These are phyloP conservation scores for Phytopythium cucurbitacearum DNA, from an alignment of 352 stramenopile genomes.

Conservation along the genomic window DNA sequence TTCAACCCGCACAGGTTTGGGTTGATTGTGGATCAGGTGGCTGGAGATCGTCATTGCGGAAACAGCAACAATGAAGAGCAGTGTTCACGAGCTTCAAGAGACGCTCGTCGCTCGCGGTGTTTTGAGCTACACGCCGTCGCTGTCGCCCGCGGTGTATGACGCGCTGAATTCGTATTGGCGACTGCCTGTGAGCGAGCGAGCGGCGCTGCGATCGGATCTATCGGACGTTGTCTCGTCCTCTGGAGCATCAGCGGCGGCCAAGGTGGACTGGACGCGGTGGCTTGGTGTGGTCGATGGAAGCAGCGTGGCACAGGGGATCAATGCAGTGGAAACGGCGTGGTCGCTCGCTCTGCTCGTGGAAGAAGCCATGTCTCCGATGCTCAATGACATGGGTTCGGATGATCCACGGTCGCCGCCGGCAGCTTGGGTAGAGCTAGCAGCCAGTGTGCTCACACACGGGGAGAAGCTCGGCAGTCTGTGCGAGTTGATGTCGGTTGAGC, in stretches of 20 bases:
- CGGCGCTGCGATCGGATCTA: slow-evolving; percentile 11
- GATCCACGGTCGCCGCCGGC: background rate
- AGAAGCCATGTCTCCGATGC: slow-evolving; percentile 9
- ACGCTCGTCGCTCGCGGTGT: slow-evolving; percentile 1
- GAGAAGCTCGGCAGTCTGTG: slow-evolving; percentile 19
- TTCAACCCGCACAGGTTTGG: too few relatives aligned
- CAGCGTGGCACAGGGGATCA: background rate
- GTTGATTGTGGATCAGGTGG: too few relatives aligned
- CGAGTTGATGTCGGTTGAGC: slow-evolving; percentile 11
- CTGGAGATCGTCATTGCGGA: too few relatives aligned
- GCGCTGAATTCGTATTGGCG: slow-evolving; percentile 51
- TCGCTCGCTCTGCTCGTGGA: slow-evolving; percentile 36
- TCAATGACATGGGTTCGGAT: slow-evolving; percentile 2
- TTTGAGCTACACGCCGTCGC: slow-evolving; percentile 21
- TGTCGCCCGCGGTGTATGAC: slow-evolving; percentile 39
- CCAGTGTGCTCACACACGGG: slow-evolving; percentile 21
- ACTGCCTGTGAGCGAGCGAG: slow-evolving; percentile 12
- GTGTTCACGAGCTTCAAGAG: slow-evolving; percentile 2
- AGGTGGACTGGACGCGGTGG: slow-evolving; percentile 22
- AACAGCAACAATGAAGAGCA: background rate
- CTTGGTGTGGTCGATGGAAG: slow-evolving; percentile 8
- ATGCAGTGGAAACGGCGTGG: slow-evolving; percentile 29
- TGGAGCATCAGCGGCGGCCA: slow-evolving; percentile 8
- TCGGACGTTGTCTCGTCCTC: slow-evolving; percentile 11
- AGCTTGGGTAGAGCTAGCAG: background rate